Evolutionary conservation across 2,329 filamentous ascomycete species (phyloP), one percentile per base, ranked within the genome.

Genomic region (Leptographium galeiforme): DNA sequence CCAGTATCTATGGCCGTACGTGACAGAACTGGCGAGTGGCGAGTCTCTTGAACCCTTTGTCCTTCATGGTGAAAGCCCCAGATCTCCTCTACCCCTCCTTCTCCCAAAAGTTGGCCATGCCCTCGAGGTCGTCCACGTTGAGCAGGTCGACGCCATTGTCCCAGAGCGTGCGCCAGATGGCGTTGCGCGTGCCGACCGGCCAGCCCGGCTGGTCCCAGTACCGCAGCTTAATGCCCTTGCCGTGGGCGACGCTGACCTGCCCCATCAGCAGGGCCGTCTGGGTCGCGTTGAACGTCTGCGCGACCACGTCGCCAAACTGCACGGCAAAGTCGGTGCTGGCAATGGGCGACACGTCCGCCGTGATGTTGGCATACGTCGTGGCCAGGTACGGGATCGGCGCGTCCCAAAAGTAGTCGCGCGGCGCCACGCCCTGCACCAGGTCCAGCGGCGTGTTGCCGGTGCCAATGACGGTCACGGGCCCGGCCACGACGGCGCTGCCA

Each of bases 381-480:
- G 44, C 43, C 30, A 64, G 61, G 16, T 48, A 50, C 11, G 59
- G 54, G 12, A 64, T 39, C 13, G 60, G 62, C 2, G 57, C 62
- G 8, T 58, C 58, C 7, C 63, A 58, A 33, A 71, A 62, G 66
- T 68, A 63, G 53, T 71, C 65, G 0, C 85, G 68, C 0, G 79
- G 79, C 0, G 79, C 78, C 57, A 85, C 82, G 61, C 68, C 63
- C 13, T 72, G 68, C 6, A 84, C 63, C 13, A 75, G 62, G 53
- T 77, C 68, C 57, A 82, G 79, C 0, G 75, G 78, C 0, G 77
- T 74, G 57, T 77, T 77, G 8, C 84, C 84, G 2, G 82, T 85
- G 2, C 76, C 81, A 5, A 87, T 77, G 7, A 87, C 75, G 0
- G 82, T 87, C 30, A 87, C 67, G 2, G 80, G 77, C 1, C 82